A percentile compares a stretch with the other conserved stretches of the same genome.
phyloP scores from a whole-genome alignment of 257 asterid genomes.

The Catharanthus roseus region DNA sequence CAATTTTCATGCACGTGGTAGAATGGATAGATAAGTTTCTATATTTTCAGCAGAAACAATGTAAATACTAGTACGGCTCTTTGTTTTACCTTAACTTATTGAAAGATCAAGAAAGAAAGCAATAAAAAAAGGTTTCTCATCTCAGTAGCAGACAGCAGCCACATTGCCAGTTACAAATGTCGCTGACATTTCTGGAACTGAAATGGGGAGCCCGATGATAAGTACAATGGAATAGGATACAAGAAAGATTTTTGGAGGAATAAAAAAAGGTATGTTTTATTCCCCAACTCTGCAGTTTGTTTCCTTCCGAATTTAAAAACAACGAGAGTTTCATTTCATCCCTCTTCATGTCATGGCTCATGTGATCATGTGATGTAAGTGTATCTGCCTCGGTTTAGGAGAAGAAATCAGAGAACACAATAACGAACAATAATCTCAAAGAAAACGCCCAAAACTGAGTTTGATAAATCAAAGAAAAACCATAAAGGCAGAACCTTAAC shows the following conservation, averaged over 20 bases:
- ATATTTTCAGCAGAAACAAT: not conserved
- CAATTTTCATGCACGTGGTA: not conserved
- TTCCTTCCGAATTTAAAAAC: not conserved
- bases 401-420: not conserved
- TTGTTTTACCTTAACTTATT: not conserved
- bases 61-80: not conserved
- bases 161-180: not conserved
- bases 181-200: not conserved
- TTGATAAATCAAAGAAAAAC: conserved; percentile 3
- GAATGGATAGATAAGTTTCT: not conserved
- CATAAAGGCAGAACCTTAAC: not conserved
- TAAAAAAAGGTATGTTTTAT: not conserved
- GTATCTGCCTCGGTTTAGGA: not conserved
- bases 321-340: no score
- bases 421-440: not conserved
- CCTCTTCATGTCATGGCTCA: no score
- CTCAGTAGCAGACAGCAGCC: not conserved
- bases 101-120: not conserved
- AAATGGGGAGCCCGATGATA: not conserved
- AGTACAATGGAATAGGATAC: no score
- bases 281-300: not conserved
- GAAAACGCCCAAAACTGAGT: not conserved
- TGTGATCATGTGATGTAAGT: not conserved
- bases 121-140: not conserved
- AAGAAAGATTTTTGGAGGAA: no score